A percentile compares a stretch with the other conserved stretches of the same genome.
Conservation (phyloP, 2,329 filamentous ascomycete species). For the Metarhizium sp. region DNA sequence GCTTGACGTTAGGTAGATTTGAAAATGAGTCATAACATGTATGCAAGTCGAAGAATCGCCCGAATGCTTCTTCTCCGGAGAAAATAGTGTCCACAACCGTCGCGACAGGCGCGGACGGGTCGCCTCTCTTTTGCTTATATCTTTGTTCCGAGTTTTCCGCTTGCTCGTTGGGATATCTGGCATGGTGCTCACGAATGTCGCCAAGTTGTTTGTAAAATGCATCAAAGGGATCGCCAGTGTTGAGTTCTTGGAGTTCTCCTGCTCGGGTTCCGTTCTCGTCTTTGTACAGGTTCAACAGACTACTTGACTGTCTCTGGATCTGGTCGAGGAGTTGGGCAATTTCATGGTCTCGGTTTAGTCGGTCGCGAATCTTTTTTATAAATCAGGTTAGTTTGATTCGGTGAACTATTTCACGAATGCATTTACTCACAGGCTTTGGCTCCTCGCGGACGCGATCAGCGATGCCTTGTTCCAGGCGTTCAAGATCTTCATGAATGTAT, state of each 20-base stretch:
- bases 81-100: constrained; percentile 83
- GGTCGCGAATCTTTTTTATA: constrained; percentile 64
- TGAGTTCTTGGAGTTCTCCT: constrained; percentile 75
- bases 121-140: constrained; percentile 64
- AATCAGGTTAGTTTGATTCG: constrained; percentile 12
- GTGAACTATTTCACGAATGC: background rate
- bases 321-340: constrained; percentile 77
- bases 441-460: constrained; percentile 84
- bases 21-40: constrained; percentile 78
- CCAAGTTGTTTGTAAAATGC: constrained; percentile 82
- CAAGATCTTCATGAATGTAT: constrained; percentile 90
- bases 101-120: constrained; percentile 52
- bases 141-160: constrained; percentile 91
- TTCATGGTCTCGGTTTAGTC: constrained; percentile 85
- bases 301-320: constrained; percentile 76
- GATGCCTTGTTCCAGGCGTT: constrained; percentile 89
- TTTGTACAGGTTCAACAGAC: constrained; percentile 74
- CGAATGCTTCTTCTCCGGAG: constrained; percentile 89
- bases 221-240: constrained; percentile 77
- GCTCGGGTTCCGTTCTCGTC: constrained; percentile 64
- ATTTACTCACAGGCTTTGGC: constrained; percentile 64
- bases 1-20: constrained; percentile 79
- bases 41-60: constrained; percentile 85
- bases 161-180: constrained; percentile 84
- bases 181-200: constrained; percentile 78